Evolutionary conservation across 495 filamentous ascomycete genomes (phyloP).

Genomic region (Margaritispora aquatica): DNA sequence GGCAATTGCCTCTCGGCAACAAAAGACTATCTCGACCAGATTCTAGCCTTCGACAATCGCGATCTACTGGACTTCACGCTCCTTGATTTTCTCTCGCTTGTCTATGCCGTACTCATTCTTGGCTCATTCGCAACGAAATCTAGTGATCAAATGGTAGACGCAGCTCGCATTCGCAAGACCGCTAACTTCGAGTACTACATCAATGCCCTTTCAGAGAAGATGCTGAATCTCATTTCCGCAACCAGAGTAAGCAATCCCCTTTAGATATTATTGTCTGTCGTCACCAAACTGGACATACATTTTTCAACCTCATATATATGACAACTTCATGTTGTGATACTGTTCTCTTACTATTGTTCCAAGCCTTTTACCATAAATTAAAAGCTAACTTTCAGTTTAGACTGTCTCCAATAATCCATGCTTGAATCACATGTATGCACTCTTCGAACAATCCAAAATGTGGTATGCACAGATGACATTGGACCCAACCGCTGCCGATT

Average conservation of each 20-base stretch:
- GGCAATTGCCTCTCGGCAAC: not conserved
- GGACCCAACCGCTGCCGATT: not conserved
- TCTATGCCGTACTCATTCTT: conserved; percentile 12
- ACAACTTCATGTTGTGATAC: no score
- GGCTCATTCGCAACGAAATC: not conserved
- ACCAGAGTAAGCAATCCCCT: not conserved
- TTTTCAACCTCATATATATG: no score
- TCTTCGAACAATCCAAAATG: not conserved
- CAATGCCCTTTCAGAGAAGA: not conserved
- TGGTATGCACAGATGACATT: not conserved
- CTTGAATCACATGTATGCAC: not conserved
- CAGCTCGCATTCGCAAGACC: not conserved
- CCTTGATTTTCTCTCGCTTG: conserved; percentile 4
- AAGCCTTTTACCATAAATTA: no score
- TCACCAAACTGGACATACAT: no score
- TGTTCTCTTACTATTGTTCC: no score
- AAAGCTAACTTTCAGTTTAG: no score
- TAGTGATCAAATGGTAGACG: not conserved
- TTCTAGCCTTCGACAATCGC: not conserved
- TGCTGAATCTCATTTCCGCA: not conserved
- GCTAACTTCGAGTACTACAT: not conserved
- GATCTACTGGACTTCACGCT: not conserved
- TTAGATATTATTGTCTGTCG: no score
- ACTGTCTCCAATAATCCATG: not conserved
- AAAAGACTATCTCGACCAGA: conserved; percentile 5